phyloP scores from a whole-genome alignment of 257 asterid genomes.

The Mentha longifolia region DNA sequence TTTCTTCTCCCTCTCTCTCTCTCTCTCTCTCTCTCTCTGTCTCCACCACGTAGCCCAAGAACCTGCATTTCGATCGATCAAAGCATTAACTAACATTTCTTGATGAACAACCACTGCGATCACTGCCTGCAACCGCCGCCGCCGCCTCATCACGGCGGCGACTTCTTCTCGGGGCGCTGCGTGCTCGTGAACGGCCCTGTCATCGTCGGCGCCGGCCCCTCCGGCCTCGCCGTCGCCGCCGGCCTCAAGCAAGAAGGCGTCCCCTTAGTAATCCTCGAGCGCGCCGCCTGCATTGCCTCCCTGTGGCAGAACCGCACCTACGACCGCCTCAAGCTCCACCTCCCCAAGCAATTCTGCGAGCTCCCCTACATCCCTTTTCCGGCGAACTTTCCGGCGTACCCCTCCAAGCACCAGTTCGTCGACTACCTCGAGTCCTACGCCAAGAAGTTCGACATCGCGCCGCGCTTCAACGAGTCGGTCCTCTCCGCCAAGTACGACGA shows the following conservation, averaged over 20 bases:
- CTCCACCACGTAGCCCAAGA: slow-evolving; percentile 8
- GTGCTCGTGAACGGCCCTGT: slow-evolving; percentile 86
- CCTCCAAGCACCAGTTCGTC: slow-evolving; percentile 68
- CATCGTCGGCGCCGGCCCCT: slow-evolving; percentile 86
- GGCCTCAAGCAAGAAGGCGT: slow-evolving; percentile 78
- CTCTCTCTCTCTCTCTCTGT: slow-evolving; percentile 23
- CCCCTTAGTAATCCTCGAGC: slow-evolving; percentile 71
- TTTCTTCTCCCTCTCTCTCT: slow-evolving; percentile 25
- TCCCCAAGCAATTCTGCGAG: slow-evolving; percentile 78
- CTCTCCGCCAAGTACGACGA: slow-evolving; percentile 68
- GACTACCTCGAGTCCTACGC: slow-evolving; percentile 68
- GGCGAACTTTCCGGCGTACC: slow-evolving; percentile 60
- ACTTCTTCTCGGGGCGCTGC: slow-evolving; percentile 64
- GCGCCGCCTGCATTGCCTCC: slow-evolving; percentile 92
- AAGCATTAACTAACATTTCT: slow-evolving; percentile 1
- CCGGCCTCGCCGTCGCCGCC: slow-evolving; percentile 84
- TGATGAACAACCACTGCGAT: slow-evolving; percentile 48
- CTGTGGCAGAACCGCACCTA: slow-evolving; percentile 84
- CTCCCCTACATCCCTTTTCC: slow-evolving; percentile 69
- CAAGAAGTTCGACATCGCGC: slow-evolving; percentile 48
- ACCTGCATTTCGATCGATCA: background rate
- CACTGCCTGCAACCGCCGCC: slow-evolving; percentile 21
- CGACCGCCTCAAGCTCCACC: slow-evolving; percentile 87
- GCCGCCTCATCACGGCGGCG: slow-evolving; percentile 23
- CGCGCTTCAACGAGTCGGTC: slow-evolving; percentile 72